Evolutionary conservation across 768 basidiomycete species (phyloP), one percentile per base, ranked within the genome.

Genomic region (Mrakia gelida): DNA sequence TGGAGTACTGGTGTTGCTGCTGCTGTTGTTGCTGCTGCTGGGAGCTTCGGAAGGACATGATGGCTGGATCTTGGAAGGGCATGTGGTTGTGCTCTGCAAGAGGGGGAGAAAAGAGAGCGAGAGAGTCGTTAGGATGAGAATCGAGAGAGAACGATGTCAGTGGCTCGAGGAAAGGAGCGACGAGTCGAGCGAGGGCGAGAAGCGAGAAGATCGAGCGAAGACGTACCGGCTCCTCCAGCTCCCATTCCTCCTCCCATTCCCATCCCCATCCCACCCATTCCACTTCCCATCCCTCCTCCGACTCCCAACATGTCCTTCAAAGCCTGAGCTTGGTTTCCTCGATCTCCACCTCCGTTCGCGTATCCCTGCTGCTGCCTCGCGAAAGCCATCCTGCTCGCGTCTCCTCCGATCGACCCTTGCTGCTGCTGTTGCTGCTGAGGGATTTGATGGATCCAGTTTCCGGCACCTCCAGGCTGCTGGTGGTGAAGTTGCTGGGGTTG

Each of bases 11-110:
- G 26, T 61, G 71, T 28, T 56, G 65, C 34, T 71, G 75, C 28
- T 71, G 61, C 16, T 62, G 59, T 41, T 70, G 79, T 18, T 72
- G 76, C 32, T 74, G 80, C 59, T 75, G 80, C 78, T 77, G 79
- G 13, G 72, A 38, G 71, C 32, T 75, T 15, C 80, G 72, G 80
- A 81, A 80, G 16, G 81, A 81, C 80, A 81, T 81, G 68, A 82
- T 82, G 38, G 82, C 82, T 45, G 82, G 81, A 59, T 82, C 82
- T 43, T 80, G 80, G 73, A 80, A 80, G 9, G 73, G 77, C 71
- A 81, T 81, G 30, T 73, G 74, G 70, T 67, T 49, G 65, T 79
- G 65, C 41, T 79, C 78, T 79, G 67, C 7, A n/a, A 54, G 23
- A 43, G 4, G 3, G 49, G 43, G 52, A 0, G 59, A 56, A 5